A percentile compares a stretch with the other conserved stretches of the same genome.
These are phyloP conservation scores for Polychaeton citri DNA, from an alignment of 2,329 filamentous ascomycete genomes.

Conservation along the genomic window DNA sequence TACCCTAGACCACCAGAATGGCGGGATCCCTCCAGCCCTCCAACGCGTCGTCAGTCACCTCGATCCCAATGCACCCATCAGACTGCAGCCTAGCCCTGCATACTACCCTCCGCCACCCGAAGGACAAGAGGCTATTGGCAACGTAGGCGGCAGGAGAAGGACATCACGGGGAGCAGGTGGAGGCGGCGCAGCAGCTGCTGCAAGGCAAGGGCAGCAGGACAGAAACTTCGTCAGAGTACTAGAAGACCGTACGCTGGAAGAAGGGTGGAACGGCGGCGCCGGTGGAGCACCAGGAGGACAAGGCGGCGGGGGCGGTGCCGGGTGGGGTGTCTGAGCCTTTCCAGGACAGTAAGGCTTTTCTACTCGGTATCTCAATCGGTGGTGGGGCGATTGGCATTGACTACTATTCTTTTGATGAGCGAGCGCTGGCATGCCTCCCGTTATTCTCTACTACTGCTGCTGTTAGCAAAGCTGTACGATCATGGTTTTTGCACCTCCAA, in stretches of 20 bases:
- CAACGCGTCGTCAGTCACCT: constrained; percentile 93
- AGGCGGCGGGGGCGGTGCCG: neutral
- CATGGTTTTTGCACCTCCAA: too few relatives aligned
- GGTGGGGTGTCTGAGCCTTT: neutral
- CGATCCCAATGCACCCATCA: constrained; percentile 86
- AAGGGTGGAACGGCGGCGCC: constrained; percentile 45
- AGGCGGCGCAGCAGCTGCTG: constrained; percentile 33
- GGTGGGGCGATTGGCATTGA: too few relatives aligned
- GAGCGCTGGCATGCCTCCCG: too few relatives aligned
- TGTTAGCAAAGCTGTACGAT: too few relatives aligned
- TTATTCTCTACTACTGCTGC: too few relatives aligned
- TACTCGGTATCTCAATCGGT: too few relatives aligned
- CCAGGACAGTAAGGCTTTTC: too few relatives aligned
- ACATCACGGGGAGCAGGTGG: constrained; percentile 32
- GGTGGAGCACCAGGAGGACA: neutral
- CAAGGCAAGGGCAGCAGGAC: constrained; percentile 26
- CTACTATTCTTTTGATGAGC: too few relatives aligned
- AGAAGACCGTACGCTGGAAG: constrained; percentile 86
- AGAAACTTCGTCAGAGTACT: constrained; percentile 89
- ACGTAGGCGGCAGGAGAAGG: constrained; percentile 61
- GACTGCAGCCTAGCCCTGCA: constrained; percentile 85
- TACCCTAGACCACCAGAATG: constrained; percentile 66
- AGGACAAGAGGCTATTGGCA: constrained; percentile 52
- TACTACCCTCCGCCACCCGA: constrained; percentile 93
- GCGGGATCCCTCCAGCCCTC: constrained; percentile 76